Evolutionary conservation across 2,329 filamentous ascomycete species (phyloP), one percentile per base, ranked within the genome.

Genomic region (Penicillium sclerotiorum): DNA sequence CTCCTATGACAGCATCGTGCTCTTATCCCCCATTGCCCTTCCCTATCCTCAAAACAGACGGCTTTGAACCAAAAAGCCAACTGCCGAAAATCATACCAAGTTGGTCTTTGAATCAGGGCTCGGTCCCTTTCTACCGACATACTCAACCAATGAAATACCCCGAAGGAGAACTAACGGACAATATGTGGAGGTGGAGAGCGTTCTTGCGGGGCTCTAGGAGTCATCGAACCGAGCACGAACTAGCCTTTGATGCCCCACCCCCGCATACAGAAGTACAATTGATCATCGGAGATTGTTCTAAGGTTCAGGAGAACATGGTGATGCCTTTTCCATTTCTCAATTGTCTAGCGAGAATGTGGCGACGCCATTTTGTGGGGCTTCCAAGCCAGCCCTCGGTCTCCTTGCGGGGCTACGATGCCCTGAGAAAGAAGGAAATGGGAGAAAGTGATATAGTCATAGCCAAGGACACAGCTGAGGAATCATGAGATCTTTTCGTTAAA

Each of bases 101-200:
- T 28, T 2, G 6, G 13, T 22, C 15, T 21, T 12, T 15, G 25
- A 32, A 39, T 40, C 4, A 53, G 50, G 47, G 47, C 33, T 53
- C 53, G 53, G 50, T 17, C n/a, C 15, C 13, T n/a, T 3, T 20
- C 41, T 50, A 23, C 50, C 50, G 47, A 18, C 20, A 28, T 20
- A n/a, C 11, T 23, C 37, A 17, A n/a, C 50, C 47, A 50, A 50
- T 56, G 18, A 48, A 17, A 3, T 22, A 12, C 35, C 22, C 33
- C 6, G 11, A 35, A 36, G 21, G n/a, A 28, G 15, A 13, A 30
- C 18, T n/a, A 23, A 28, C 21, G 21, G 33, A 12, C 8, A 28
- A 13, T n/a, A 52, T 43, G 53, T 53, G 53, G 53, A 48, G 53
- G 53, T 53, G 53, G 53, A 48, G 53, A 46, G 36, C 15, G 5